Evolutionary conservation across 1,284 basidiomycete genomes (phyloP).

Genomic region (Ceratobasidium sp.): DNA sequence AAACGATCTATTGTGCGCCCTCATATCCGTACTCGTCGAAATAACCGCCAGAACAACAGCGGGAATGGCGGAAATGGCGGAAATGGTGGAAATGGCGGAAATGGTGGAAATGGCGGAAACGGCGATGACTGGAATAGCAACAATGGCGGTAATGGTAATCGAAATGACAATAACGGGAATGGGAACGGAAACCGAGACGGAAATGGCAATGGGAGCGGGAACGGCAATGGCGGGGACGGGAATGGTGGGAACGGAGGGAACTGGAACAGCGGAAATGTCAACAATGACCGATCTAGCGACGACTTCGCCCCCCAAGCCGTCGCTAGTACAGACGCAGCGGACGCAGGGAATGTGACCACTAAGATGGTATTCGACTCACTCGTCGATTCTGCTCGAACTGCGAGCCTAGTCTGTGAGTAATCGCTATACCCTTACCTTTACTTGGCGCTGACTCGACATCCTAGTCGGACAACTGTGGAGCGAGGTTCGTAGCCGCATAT

Average conservation of each 20-base stretch:
- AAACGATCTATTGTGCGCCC: background rate
- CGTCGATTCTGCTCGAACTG: background rate
- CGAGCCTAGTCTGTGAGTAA: slow-evolving; percentile 33
- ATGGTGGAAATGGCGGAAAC: too few relatives aligned
- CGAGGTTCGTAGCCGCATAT: background rate
- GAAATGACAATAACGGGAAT: too few relatives aligned
- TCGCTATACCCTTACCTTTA: background rate
- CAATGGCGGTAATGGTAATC: background rate
- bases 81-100: too few relatives aligned
- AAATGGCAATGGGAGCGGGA: too few relatives aligned
- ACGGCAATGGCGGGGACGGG: too few relatives aligned
- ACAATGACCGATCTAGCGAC: background rate
- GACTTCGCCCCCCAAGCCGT: slow-evolving; percentile 14
- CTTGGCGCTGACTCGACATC: background rate
- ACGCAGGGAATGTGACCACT: slow-evolving; percentile 40
- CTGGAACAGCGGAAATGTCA: background rate
- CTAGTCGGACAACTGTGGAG: slow-evolving; percentile 4
- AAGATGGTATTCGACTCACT: slow-evolving; percentile 37
- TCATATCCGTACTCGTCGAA: background rate
- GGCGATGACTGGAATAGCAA: background rate
- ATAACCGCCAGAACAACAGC: background rate
- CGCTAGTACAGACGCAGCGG: slow-evolving; percentile 40
- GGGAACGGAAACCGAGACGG: too few relatives aligned
- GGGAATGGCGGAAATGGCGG: too few relatives aligned
- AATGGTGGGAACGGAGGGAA: too few relatives aligned